phyloP scores from a whole-genome alignment of 352 stramenopile species.

The Globisporangium irregulare region DNA sequence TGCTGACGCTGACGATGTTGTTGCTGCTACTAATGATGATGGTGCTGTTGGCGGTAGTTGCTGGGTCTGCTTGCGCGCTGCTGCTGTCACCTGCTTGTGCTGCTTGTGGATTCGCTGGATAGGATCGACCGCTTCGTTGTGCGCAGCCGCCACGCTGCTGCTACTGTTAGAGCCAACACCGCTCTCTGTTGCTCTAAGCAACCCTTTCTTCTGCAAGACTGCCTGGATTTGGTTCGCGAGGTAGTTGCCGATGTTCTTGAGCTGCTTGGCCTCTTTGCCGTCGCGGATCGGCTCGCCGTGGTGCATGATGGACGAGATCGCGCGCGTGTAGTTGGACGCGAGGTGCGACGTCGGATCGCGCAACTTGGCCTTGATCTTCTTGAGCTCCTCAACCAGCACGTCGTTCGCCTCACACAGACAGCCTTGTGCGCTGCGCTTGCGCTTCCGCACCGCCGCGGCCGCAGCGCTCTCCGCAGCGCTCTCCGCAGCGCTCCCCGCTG shows the following conservation, averaged over 20 bases:
- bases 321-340: slow-evolving; percentile 56
- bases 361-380: slow-evolving; percentile 46
- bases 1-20: neutral
- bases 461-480: slow-evolving; percentile 2
- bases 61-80: neutral
- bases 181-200: neutral
- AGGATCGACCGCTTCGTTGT: neutral
- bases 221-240: slow-evolving; percentile 82
- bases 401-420: slow-evolving; percentile 66
- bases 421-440: slow-evolving; percentile 40
- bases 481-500: neutral
- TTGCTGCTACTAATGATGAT: neutral
- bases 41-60: neutral
- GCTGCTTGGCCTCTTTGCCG: slow-evolving; percentile 55
- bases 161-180: neutral
- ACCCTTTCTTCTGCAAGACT: slow-evolving; percentile 51
- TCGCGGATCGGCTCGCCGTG: slow-evolving; percentile 40
- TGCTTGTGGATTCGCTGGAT: neutral
- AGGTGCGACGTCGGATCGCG: slow-evolving; percentile 65
- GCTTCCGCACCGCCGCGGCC: slow-evolving; percentile 22
- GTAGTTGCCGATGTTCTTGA: slow-evolving; percentile 82
- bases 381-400: slow-evolving; percentile 66
- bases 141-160: neutral
- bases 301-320: slow-evolving; percentile 67
- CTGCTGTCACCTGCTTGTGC: neutral